Conservation (phyloP, 768 basidiomycete genomes). For the Xanthoconium purpureum region DNA sequence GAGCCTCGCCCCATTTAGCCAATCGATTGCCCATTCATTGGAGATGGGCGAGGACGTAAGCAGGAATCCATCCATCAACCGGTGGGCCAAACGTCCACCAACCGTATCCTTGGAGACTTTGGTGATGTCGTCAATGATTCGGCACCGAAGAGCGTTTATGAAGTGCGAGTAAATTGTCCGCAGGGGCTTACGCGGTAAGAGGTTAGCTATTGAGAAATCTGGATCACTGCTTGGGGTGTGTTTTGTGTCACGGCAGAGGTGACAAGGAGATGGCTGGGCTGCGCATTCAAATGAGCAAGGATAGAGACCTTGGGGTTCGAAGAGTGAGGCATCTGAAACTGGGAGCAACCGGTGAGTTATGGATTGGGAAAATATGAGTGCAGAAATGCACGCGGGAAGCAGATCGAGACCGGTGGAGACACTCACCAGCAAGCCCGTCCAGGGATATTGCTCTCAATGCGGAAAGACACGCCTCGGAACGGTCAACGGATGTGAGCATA, state of each 20-base stretch:
- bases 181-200: constrained; percentile 47
- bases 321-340: constrained; percentile 45
- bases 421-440: constrained; percentile 53
- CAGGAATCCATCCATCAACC: constrained; percentile 64
- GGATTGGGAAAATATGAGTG: constrained; percentile 1
- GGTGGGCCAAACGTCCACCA: constrained; percentile 38
- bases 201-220: constrained; percentile 32
- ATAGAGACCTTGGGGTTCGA: constrained; percentile 49
- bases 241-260: constrained; percentile 31
- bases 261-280: constrained; percentile 37
- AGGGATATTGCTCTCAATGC: constrained; percentile 40
- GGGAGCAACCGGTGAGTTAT: constrained; percentile 13
- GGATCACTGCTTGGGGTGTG: constrained; percentile 14
- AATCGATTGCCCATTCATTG: constrained; percentile 63
- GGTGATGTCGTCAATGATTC: constrained; percentile 51
- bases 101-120: constrained; percentile 35
- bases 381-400: not conserved
- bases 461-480: constrained; percentile 29
- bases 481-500: constrained; percentile 39
- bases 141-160: constrained; percentile 58
- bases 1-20: constrained; percentile 53
- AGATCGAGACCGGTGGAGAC: not conserved
- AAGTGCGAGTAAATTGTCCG: constrained; percentile 45
- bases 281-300: constrained; percentile 53
- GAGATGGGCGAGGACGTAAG: constrained; percentile 42